Evolutionary conservation across 345 rosid genomes (phyloP).

Genomic region (Lepidium aucheri): DNA sequence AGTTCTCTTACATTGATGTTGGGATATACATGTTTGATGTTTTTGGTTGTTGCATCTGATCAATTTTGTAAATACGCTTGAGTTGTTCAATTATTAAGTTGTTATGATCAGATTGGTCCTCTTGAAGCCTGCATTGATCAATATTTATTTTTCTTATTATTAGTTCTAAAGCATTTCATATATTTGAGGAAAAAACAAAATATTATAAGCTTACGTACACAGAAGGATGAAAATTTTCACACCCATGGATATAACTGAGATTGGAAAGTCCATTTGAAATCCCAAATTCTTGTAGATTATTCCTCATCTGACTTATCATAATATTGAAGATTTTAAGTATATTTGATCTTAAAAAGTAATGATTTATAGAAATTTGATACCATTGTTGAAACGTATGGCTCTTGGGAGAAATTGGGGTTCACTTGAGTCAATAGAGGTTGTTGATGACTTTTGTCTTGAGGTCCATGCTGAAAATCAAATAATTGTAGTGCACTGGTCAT

Average conservation of each 20-base stretch:
- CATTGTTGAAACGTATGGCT: neutral
- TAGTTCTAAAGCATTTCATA: neutral
- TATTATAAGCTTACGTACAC: neutral
- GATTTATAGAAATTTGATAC: neutral
- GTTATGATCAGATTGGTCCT: neutral
- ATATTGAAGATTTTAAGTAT: neutral
- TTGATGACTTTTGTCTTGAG: neutral
- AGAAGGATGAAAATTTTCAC: slow-evolving; percentile 1
- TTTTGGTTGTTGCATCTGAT: slow-evolving; percentile 5
- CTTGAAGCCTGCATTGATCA: slow-evolving; percentile 6
- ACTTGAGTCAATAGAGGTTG: neutral
- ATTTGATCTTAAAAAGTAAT: neutral
- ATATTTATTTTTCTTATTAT: neutral
- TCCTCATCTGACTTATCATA: slow-evolving; percentile 4
- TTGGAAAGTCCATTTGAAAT: neutral
- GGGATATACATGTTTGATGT: neutral
- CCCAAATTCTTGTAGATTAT: slow-evolving; percentile 3
- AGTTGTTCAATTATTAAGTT: neutral
- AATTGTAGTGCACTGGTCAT: neutral
- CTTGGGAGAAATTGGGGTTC: neutral
- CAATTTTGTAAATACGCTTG: neutral
- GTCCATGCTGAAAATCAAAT: neutral
- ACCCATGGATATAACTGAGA: neutral
- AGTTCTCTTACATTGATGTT: slow-evolving; percentile 6
- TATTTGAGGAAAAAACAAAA: neutral